Base-by-base conservation (phyloP, 192 early-diverging fungal genomes). In the Obelidium mucronatum region DNA sequence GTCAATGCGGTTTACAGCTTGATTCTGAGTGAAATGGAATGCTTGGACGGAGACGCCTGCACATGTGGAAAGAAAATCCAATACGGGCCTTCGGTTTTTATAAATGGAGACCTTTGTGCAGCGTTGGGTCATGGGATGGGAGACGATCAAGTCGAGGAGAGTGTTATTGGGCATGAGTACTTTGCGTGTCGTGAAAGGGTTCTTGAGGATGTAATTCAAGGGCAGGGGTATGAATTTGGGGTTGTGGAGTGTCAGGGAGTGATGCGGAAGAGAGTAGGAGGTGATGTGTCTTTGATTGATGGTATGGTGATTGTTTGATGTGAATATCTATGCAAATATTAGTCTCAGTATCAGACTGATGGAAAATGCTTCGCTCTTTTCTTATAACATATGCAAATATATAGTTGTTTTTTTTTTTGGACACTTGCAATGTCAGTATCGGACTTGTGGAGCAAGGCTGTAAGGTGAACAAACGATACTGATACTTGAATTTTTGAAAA, bases 181-280 rank as follows among this genome's bases (percentile, higher is more conserved):
- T 81, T 81, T 73, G 79, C 67, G 44, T 67, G 74, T 22, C 19
- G 55, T 13, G 75, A 76, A 53, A 62, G 30, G 52, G 78, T 79
- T 3, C 34, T 58, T 6, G 36, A 48, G 22, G 53, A 67, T 52
- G 17, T 44, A 4, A 17, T 30, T 36, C 65, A 36, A 17, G 69
- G 53, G 33, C 28, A 3, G 17, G 78, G 74, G 3, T 79, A 65
- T 63, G 66, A 42, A 6, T n/a, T 37, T n/a, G 78, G 78, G 2
- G 3, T 76, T 5, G 78, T 79, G 4, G 52, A 54, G 22, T 77
- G 59, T 36, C 22, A 28, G 8, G 77, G 77, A 15, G 55, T 78
- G 59, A n/a, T 35, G 51, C 6, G 76, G n/a, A 28, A 48, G 42
- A 53, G 42, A 33, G 34, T 64, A 8, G 31, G 31, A 35, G 26